phyloP scores from a whole-genome alignment of 305 asterid species.

The Caryopteris hybrid region DNA sequence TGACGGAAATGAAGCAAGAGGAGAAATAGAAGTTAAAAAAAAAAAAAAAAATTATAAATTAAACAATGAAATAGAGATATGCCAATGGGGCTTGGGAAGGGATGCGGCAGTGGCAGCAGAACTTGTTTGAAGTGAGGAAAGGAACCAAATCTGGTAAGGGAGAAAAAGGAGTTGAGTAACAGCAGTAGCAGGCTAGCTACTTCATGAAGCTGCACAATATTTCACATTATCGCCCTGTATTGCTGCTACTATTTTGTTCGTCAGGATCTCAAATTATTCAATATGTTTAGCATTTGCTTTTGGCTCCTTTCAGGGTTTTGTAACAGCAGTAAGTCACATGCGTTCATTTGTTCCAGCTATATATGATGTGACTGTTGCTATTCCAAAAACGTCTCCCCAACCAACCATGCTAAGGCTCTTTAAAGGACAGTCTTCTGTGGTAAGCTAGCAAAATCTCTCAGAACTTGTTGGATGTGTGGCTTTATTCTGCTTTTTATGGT shows the following conservation, averaged over 20 bases:
- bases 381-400: slow-evolving; percentile 67
- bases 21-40: background rate
- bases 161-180: background rate
- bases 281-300: background rate
- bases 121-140: background rate
- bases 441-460: slow-evolving; percentile 26
- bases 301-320: slow-evolving; percentile 70
- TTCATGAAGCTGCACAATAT: too few relatives aligned
- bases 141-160: too few relatives aligned
- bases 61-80: too few relatives aligned
- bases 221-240: background rate
- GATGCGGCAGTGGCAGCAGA: background rate
- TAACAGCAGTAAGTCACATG: slow-evolving; percentile 81
- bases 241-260: slow-evolving; percentile 7
- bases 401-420: slow-evolving; percentile 95
- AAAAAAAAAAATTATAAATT: too few relatives aligned
- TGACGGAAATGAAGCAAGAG: background rate
- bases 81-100: background rate
- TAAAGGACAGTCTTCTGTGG: slow-evolving; percentile 89
- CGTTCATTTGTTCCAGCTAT: slow-evolving; percentile 92
- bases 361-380: slow-evolving; percentile 84
- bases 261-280: background rate
- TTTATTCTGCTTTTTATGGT: background rate
- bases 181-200: too few relatives aligned
- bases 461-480: background rate